Base-by-base conservation (phyloP, 306 rosid genomes). In the Herpetospermum pedunculosum region DNA sequence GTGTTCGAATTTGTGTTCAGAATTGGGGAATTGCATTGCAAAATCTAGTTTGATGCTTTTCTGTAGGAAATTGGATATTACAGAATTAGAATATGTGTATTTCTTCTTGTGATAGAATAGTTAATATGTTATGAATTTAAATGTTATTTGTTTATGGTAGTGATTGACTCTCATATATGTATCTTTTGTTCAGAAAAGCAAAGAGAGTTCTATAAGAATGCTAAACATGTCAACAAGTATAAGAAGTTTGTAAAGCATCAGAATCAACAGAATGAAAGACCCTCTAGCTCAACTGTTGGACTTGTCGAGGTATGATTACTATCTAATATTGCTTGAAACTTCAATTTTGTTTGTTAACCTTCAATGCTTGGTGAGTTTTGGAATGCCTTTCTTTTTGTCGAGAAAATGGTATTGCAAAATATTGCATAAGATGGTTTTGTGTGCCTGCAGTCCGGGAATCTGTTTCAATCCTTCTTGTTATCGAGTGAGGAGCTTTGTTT, bases 191-290 rank as follows among this genome's bases (percentile, higher is more conserved):
- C 89, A 92, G 96, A 92, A 76, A 90, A 87, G 78, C 87, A 90
- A 37, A 86, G 82, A 58, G 98, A 90, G 84, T 81, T 92, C 65
- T 80, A 87, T 64, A 84, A 84, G 80, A 90, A 92, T 82, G 95
- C 92, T n/a, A 90, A 88, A 76, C 78, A 79, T 34, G 89, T 92
- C 74, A 85, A 81, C 30, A 92, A 92, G 91, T 92, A 75, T 65
- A 87, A 80, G 88, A 90, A 86, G 84, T 80, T 84, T 62, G 38
- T 87, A 32, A 92, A 87, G 77, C 85, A 80, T 57, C 81, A 80
- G 48, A 83, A 75, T 78, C 85, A 78, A 69, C 84, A 47, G 32
- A 57, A 53, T 58, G 80, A 80, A 67, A 79, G 34, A 12, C 63
- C 81, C 28, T 48, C 73, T 44, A 32, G 58, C 74, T 70, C 75